Evolutionary conservation across 2,329 filamentous ascomycete genomes (phyloP).

Genomic region (Coniochaeta ligniaria): DNA sequence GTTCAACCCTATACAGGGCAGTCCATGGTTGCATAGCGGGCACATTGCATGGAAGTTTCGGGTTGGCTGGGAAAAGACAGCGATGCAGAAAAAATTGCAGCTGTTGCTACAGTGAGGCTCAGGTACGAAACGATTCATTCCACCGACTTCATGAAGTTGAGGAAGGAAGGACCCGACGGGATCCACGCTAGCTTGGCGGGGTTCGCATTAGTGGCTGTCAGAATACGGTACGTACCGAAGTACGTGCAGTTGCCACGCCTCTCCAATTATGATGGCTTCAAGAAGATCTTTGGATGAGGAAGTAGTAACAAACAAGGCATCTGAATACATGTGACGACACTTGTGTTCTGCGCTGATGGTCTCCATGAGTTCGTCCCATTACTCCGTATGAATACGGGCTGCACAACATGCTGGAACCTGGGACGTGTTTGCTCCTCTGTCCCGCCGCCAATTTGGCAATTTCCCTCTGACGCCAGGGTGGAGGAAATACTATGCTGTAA

Average conservation of each 20-base stretch:
- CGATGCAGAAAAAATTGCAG: not conserved
- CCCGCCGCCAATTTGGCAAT: not conserved
- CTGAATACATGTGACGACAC: too few relatives aligned
- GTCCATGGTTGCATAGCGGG: not conserved
- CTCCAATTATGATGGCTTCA: not conserved
- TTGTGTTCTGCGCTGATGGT: too few relatives aligned
- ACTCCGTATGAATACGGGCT: too few relatives aligned
- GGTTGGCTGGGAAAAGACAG: not conserved
- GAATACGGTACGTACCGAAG: not conserved
- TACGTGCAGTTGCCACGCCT: not conserved
- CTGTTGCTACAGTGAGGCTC: conserved; percentile 2
- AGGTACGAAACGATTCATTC: not conserved
- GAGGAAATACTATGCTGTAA: not conserved
- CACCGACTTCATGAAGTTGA: not conserved
- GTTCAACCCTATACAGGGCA: not conserved
- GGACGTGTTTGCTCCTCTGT: not conserved
- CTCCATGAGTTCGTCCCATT: too few relatives aligned
- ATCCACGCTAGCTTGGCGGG: conserved; percentile 4
- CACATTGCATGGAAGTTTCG: not conserved
- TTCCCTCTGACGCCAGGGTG: not conserved
- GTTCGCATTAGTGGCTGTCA: conserved; percentile 16
- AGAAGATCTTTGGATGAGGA: too few relatives aligned
- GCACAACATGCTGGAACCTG: not conserved
- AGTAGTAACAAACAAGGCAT: too few relatives aligned
- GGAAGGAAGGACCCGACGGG: conserved; percentile 6